These are phyloP conservation scores for Pseudozyma flocculosa DNA, from an alignment of 1,284 basidiomycete species.

Conservation along the genomic window DNA sequence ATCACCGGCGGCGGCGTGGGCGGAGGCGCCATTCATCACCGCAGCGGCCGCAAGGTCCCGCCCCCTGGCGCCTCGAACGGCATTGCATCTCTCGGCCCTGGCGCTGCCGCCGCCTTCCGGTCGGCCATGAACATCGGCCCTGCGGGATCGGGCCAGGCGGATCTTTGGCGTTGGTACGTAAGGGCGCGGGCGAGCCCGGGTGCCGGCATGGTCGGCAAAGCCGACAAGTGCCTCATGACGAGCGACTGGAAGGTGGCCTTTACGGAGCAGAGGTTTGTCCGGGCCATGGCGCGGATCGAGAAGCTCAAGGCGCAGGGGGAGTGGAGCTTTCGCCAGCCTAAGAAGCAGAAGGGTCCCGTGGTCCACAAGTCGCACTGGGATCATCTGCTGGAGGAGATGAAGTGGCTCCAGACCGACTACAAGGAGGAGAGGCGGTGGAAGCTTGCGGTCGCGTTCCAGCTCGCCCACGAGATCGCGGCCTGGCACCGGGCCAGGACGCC, in stretches of 20 bases:
- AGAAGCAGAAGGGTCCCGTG: conserved; percentile 83
- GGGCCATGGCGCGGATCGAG: conserved; percentile 83
- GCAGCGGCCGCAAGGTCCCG: conserved; percentile 31
- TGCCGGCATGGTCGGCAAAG: conserved; percentile 54
- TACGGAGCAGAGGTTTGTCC: conserved; percentile 60
- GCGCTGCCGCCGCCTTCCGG: background rate
- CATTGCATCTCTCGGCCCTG: background rate
- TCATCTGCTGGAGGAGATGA: conserved; percentile 94
- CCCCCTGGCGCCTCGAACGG: conserved; percentile 1
- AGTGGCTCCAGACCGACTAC: conserved; percentile 95
- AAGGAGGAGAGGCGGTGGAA: conserved; percentile 94
- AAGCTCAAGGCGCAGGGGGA: conserved; percentile 74
- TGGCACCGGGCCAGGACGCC: conserved; percentile 76
- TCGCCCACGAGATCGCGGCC: conserved; percentile 80
- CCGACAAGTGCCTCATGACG: conserved; percentile 55
- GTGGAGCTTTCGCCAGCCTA: conserved; percentile 94
- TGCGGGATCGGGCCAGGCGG: conserved; percentile 42
- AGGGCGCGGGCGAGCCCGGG: conserved; percentile 50
- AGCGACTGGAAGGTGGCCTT: conserved; percentile 56
- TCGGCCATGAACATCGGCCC: conserved; percentile 33
- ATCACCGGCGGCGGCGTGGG: conserved; percentile 50
- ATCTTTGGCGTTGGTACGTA: conserved; percentile 53
- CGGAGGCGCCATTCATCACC: conserved; percentile 52
- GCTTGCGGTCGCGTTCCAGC: conserved; percentile 75
- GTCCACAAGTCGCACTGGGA: conserved; percentile 90